Base-by-base conservation (phyloP, 2,329 filamentous ascomycete species). In the Pleurostoma richardsiae region DNA sequence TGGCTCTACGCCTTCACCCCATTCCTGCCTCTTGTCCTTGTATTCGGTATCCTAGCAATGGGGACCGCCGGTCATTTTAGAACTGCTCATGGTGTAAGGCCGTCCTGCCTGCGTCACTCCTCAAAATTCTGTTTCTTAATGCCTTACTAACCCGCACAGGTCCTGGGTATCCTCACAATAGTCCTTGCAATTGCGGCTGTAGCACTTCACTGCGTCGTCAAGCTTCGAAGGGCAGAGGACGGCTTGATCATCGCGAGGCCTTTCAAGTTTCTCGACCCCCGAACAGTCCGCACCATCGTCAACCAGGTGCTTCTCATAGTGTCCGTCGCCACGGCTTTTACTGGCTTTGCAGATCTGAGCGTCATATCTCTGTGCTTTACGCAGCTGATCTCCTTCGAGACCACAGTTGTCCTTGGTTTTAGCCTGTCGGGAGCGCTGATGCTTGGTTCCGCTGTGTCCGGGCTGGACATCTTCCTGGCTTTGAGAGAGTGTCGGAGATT, bases 331-430 rank as follows among this genome's bases (percentile, higher is more conserved):
- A 56, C 61, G 1, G 48, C 52, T 10, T 43, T 60, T 5, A 56
- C 53, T 0, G 63, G 63, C 4, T 64, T 66, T 38, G 45, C 53
- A 2, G 61, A 62, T 31, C 47, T 66, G 3, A 57, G 54, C 41
- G 49, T 49, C 6, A 52, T 63, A 10, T 46, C 55, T 2, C 50
- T 65, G 26, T 61, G 62, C 44, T 41, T 61, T 29, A 60, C 59
- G 5, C 55, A 57, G 10, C 41, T 58, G 11, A 41, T 66, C 5
- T 47, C 59, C 3, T 57, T 66, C 29, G 56, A 61, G 40, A 28
- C 52, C 6, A 57, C 54, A 6, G 39, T 65, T 4, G 27, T 46
- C 5, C 5, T 56, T 4, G 63, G 60, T 4, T 56, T 62, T 33
- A 43, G 46, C 0, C 45, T 66, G 2, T 52, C 51, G 2, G 51